These are phyloP conservation scores for Botryotinia narcissicola DNA, from an alignment of 2,329 filamentous ascomycete genomes.

Conservation along the genomic window DNA sequence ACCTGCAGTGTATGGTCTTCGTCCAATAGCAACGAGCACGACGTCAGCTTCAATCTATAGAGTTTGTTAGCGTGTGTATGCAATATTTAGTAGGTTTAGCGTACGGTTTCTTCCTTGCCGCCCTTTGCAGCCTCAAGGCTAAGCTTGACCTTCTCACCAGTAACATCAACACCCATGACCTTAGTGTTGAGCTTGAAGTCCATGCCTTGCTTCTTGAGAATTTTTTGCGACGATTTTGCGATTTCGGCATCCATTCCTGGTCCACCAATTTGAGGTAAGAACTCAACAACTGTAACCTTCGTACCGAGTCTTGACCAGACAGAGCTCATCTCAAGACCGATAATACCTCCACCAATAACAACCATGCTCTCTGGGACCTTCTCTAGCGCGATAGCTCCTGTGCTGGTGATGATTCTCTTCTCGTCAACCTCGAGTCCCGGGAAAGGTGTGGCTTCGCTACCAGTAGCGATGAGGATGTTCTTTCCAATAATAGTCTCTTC, in stretches of 20 bases:
- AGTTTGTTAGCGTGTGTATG: constrained; percentile 4
- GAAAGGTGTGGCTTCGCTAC: constrained; percentile 93
- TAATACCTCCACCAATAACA: constrained; percentile 97
- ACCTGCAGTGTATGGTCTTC: constrained; percentile 88
- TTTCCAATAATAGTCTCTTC: constrained; percentile 85
- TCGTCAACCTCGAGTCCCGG: constrained; percentile 94
- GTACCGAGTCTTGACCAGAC: constrained; percentile 94
- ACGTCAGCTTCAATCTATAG: constrained; percentile 87
- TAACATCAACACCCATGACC: constrained; percentile 80
- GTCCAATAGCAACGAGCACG: constrained; percentile 93
- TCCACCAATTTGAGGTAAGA: constrained; percentile 91
- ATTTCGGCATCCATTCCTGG: constrained; percentile 97
- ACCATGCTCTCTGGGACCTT: constrained; percentile 95
- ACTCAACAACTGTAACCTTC: constrained; percentile 97
- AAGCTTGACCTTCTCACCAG: constrained; percentile 74
- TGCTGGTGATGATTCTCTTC: constrained; percentile 96
- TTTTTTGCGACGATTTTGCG: constrained; percentile 86
- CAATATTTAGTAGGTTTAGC: constrained; percentile 38
- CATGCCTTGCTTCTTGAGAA: constrained; percentile 92
- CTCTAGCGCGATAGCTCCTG: constrained; percentile 83
- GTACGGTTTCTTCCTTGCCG: constrained; percentile 86
- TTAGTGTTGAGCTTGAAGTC: constrained; percentile 99
- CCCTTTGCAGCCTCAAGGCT: constrained; percentile 91
- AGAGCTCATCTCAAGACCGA: constrained; percentile 96
- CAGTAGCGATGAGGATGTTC: constrained; percentile 98